Conservation (phyloP, 495 filamentous ascomycete genomes). For the Aspergillus biplanus region DNA sequence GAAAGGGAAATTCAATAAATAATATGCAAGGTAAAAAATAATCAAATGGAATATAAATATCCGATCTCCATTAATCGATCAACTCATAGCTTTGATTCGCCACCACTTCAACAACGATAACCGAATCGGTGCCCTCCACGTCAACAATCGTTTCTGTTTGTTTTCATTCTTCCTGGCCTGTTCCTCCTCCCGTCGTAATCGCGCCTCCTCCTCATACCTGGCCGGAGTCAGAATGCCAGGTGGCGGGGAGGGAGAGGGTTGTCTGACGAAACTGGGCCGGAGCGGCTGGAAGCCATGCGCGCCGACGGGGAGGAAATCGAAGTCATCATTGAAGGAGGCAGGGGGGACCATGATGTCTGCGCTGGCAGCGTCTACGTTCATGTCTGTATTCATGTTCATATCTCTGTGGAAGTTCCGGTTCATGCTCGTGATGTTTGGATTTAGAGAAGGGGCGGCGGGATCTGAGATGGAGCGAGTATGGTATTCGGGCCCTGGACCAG, state of each 20-base stretch:
- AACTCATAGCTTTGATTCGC: background rate
- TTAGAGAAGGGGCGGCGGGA: background rate
- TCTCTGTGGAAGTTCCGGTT: background rate
- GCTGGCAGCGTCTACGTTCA: background rate
- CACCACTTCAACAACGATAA: slow-evolving; percentile 14
- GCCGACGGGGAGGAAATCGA: slow-evolving; percentile 18
- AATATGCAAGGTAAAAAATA: background rate
- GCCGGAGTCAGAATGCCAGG: slow-evolving; percentile 25
- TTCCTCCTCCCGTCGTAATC: slow-evolving; percentile 1
- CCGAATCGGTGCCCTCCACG: slow-evolving; percentile 13
- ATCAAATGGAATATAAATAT: background rate
- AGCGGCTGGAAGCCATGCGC: slow-evolving; percentile 19
- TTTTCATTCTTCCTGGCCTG: background rate
- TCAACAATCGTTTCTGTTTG: slow-evolving; percentile 1
- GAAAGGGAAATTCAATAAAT: slow-evolving; percentile 1
- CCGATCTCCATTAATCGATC: background rate
- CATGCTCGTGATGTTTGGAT: background rate
- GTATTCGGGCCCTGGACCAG: too few species aligned
- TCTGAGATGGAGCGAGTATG: background rate
- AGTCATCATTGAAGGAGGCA: slow-evolving; percentile 1
- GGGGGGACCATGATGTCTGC: too few species aligned
- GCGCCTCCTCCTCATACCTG: slow-evolving; percentile 20
- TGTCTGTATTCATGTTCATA: background rate
- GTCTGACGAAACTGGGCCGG: background rate
- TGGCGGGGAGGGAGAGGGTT: slow-evolving; percentile 11